phyloP scores from a whole-genome alignment of 495 filamentous ascomycete genomes.

The Neurospora sp. region DNA sequence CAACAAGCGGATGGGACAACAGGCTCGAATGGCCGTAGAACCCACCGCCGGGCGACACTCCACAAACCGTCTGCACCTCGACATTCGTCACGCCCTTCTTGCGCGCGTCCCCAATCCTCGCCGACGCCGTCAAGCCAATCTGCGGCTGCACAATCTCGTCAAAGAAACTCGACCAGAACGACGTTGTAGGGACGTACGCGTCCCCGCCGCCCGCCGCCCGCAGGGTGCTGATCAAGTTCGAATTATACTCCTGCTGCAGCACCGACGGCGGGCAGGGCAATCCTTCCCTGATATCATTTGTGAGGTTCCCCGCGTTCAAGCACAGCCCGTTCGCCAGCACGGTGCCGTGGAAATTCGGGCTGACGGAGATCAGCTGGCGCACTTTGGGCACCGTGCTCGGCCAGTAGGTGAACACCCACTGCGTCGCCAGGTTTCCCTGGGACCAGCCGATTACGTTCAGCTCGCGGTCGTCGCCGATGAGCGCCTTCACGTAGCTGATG shows the following conservation, averaged over 20 bases:
- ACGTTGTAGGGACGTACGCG: slow-evolving; percentile 43
- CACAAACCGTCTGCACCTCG: slow-evolving; percentile 31
- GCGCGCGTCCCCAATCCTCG: slow-evolving; percentile 23
- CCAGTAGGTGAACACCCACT: slow-evolving; percentile 48
- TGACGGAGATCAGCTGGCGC: slow-evolving; percentile 34
- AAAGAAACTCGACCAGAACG: slow-evolving; percentile 26
- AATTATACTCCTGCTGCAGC: slow-evolving; percentile 35
- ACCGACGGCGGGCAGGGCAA: slow-evolving; percentile 23
- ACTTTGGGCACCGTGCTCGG: slow-evolving; percentile 27
- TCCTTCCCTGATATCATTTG: neutral
- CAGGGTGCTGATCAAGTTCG: slow-evolving; percentile 28
- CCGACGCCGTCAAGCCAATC: slow-evolving; percentile 33
- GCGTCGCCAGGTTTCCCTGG: slow-evolving; percentile 36
- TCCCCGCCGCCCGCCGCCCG: slow-evolving; percentile 32
- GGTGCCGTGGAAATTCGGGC: slow-evolving; percentile 39
- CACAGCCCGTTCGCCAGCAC: slow-evolving; percentile 19
- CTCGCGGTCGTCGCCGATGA: slow-evolving; percentile 16
- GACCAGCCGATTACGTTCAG: slow-evolving; percentile 39
- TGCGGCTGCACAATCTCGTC: slow-evolving; percentile 41
- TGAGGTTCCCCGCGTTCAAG: neutral
- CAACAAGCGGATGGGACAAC: slow-evolving; percentile 34
- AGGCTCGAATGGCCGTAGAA: slow-evolving; percentile 37
- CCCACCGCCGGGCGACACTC: slow-evolving; percentile 22
- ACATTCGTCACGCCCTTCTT: slow-evolving; percentile 36
- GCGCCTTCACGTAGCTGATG: slow-evolving; percentile 34